Conservation (phyloP, 2,329 filamentous ascomycete genomes). For the Chaetomium sp. region DNA sequence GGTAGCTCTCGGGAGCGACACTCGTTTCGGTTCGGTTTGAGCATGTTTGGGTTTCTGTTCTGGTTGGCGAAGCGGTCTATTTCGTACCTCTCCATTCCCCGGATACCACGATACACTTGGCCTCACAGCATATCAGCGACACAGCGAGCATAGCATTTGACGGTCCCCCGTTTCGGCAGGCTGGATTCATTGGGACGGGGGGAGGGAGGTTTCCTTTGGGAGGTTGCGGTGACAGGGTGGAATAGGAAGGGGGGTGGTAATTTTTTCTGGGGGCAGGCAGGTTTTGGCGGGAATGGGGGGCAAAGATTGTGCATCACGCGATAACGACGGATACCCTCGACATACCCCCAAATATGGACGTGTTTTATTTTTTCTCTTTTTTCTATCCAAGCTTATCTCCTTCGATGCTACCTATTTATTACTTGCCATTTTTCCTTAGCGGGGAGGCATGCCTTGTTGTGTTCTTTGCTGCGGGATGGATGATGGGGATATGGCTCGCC, state of each 20-base stretch:
- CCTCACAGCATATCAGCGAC: conserved; percentile 23
- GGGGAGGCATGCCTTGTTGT: not conserved
- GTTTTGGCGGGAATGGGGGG: conserved; percentile 15
- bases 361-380: conserved; percentile 9
- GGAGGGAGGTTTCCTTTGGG: too few species aligned
- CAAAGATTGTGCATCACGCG: conserved; percentile 21
- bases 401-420: conserved; percentile 5
- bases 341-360: conserved; percentile 14
- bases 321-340: conserved; percentile 25
- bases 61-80: conserved; percentile 12
- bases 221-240: not conserved
- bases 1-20: conserved; percentile 9
- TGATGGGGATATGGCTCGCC: conserved; percentile 5
- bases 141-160: conserved; percentile 22
- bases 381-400: not conserved
- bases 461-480: not conserved
- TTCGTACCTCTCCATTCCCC: conserved; percentile 13
- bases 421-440: conserved; percentile 3
- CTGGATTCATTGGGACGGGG: not conserved
- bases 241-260: not conserved
- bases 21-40: conserved; percentile 5
- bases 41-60: conserved; percentile 11
- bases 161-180: conserved; percentile 3
- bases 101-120: conserved; percentile 25
- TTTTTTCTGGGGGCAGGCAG: not conserved